phyloP scores from a whole-genome alignment of 1,284 basidiomycete species.

The Leccinum pachyderme region DNA sequence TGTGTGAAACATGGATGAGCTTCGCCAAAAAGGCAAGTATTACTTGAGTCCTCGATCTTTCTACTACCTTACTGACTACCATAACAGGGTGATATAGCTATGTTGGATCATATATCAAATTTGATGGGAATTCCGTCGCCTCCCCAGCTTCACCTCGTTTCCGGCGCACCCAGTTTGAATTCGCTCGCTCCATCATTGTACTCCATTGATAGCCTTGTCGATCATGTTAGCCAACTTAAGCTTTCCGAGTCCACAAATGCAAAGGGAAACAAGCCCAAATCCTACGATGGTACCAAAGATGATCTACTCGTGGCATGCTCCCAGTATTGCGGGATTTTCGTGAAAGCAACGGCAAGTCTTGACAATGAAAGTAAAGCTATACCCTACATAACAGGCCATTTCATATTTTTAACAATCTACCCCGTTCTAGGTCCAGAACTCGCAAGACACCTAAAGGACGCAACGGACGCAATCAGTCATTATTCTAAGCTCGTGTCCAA shows the following conservation, averaged over 20 bases:
- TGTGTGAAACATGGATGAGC: constrained; percentile 64
- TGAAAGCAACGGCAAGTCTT: constrained; percentile 39
- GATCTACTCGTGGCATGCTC: constrained; percentile 36
- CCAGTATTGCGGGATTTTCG: constrained; percentile 41
- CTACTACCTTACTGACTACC: background rate
- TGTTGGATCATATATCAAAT: constrained; percentile 47
- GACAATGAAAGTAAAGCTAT: constrained; percentile 17
- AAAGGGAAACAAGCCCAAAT: background rate
- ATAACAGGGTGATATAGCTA: constrained; percentile 47
- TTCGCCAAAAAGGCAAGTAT: constrained; percentile 49
- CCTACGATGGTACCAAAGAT: constrained; percentile 8
- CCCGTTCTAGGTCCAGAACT: constrained; percentile 19
- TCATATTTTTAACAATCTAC: background rate
- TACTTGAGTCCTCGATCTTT: background rate
- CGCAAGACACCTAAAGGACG: constrained; percentile 23
- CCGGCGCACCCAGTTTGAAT: background rate
- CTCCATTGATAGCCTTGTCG: constrained; percentile 19
- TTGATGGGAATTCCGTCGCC: constrained; percentile 35
- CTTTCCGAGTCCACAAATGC: constrained; percentile 10
- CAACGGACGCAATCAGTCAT: constrained; percentile 14
- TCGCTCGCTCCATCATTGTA: background rate
- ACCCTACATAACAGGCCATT: background rate
- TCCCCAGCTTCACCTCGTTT: constrained; percentile 1
- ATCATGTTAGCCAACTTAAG: constrained; percentile 18
- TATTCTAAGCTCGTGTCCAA: constrained; percentile 16